These are phyloP conservation scores for Glycyrrhiza uralensis DNA, from an alignment of 306 rosid genomes.

Conservation along the genomic window DNA sequence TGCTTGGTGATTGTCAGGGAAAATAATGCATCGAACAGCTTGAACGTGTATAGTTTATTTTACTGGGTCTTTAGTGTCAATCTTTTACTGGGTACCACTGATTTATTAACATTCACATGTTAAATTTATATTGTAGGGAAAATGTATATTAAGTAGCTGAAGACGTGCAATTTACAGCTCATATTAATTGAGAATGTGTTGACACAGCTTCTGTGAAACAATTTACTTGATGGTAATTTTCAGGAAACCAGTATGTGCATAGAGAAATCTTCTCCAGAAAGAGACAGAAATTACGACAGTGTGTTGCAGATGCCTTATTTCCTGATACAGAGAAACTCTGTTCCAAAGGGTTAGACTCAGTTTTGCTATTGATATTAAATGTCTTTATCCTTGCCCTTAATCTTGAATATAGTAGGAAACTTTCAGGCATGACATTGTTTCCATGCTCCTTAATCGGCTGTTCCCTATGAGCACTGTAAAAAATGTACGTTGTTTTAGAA, in stretches of 20 bases:
- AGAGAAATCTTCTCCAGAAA: constrained; percentile 54
- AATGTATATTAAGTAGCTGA: constrained; percentile 3
- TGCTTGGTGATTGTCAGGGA: neutral
- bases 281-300: constrained; percentile 65
- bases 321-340: constrained; percentile 42
- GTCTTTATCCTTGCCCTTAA: constrained; percentile 13
- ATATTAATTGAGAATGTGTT: constrained; percentile 12
- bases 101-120: constrained; percentile 18
- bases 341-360: constrained; percentile 59
- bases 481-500: constrained; percentile 41
- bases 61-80: neutral
- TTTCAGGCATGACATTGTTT: constrained; percentile 60
- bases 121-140: constrained; percentile 1
- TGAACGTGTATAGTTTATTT: neutral
- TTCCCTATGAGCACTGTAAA: constrained; percentile 38
- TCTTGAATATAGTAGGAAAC: constrained; percentile 23
- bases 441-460: constrained; percentile 69
- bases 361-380: constrained; percentile 12
- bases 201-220: neutral
- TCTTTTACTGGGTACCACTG: constrained; percentile 2
- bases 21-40: constrained; percentile 1
- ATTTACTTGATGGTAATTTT: constrained; percentile 21
- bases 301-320: constrained; percentile 47
- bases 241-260: constrained; percentile 37
- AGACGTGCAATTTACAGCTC: constrained; percentile 17